Evolutionary conservation across 2,329 filamentous ascomycete genomes (phyloP).

Genomic region (Cladosporium sp.): DNA sequence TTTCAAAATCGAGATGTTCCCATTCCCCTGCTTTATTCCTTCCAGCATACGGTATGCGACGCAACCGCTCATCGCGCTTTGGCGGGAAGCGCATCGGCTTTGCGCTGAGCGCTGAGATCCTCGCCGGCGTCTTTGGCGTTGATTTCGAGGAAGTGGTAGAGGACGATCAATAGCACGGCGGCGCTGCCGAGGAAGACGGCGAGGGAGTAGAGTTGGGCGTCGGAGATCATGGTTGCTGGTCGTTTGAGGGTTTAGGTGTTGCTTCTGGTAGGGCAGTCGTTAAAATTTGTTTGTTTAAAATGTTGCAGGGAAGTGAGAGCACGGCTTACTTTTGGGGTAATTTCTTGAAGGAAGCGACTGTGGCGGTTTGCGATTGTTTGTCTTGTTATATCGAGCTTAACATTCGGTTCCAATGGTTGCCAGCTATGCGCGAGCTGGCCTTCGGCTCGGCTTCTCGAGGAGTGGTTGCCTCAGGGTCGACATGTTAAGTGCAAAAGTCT

Average conservation of each 20-base stretch:
- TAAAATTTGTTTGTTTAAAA: background rate
- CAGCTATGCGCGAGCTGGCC: slow-evolving; percentile 13
- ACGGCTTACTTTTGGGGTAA: background rate
- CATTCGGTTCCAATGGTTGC: slow-evolving; percentile 1
- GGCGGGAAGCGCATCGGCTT: slow-evolving; percentile 37
- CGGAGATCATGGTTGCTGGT: slow-evolving; percentile 78
- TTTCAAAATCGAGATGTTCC: background rate
- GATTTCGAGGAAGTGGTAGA: slow-evolving; percentile 96
- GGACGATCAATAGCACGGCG: slow-evolving; percentile 87
- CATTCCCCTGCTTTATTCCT: background rate
- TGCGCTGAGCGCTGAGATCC: slow-evolving; percentile 35
- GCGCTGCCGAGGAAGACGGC: slow-evolving; percentile 89
- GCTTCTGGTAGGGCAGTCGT: background rate
- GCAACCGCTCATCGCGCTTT: slow-evolving; percentile 28
- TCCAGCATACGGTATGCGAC: background rate
- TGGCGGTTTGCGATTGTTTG: slow-evolving; percentile 10
- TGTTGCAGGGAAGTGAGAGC: background rate
- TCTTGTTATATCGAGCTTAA: background rate
- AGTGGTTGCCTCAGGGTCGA: background rate
- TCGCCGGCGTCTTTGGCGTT: slow-evolving; percentile 66
- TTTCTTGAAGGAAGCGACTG: background rate
- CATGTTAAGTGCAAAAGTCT: background rate
- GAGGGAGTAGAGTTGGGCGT: slow-evolving; percentile 85
- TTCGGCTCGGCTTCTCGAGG: slow-evolving; percentile 3
- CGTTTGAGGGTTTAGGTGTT: slow-evolving; percentile 28